Conservation (phyloP, 768 basidiomycete genomes). For the Tylopilus sp. region DNA sequence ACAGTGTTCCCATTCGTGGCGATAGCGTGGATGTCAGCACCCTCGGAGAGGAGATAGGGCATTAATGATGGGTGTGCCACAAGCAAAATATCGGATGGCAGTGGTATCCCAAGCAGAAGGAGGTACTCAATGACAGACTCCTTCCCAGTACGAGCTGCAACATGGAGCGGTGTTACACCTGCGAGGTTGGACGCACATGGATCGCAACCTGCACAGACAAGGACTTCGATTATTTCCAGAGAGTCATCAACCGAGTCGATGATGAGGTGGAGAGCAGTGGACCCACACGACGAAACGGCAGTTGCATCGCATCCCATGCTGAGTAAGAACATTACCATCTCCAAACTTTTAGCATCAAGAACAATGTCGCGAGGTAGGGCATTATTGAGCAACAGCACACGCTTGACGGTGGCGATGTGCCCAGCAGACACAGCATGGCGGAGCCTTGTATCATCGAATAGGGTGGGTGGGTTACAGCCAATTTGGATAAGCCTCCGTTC, state of each 20-base stretch:
- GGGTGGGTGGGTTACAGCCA: not conserved
- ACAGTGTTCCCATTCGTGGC: no score
- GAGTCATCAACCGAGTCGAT: not conserved
- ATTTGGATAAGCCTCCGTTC: constrained; percentile 7
- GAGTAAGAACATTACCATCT: not conserved
- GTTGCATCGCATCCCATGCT: not conserved
- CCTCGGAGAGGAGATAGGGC: not conserved
- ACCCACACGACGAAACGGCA: not conserved
- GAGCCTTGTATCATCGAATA: not conserved
- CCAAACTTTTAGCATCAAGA: not conserved
- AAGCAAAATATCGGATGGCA: constrained; percentile 1
- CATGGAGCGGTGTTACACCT: not conserved
- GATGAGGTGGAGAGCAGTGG: constrained; percentile 5
- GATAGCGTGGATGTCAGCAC: not conserved
- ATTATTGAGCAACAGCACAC: not conserved
- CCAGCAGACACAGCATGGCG: constrained; percentile 1
- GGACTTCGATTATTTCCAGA: not conserved
- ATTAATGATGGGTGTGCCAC: not conserved
- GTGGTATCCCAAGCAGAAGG: not conserved
- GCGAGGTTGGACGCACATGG: not conserved
- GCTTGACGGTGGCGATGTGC: not conserved
- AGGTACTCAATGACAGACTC: not conserved
- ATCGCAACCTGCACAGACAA: constrained; percentile 9
- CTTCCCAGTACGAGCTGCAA: not conserved
- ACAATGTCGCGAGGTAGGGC: constrained; percentile 2